A percentile compares a stretch with the other conserved stretches of the same genome.
phyloP scores from a whole-genome alignment of 371 early-diverging fungal genomes.

The Circinella minor region DNA sequence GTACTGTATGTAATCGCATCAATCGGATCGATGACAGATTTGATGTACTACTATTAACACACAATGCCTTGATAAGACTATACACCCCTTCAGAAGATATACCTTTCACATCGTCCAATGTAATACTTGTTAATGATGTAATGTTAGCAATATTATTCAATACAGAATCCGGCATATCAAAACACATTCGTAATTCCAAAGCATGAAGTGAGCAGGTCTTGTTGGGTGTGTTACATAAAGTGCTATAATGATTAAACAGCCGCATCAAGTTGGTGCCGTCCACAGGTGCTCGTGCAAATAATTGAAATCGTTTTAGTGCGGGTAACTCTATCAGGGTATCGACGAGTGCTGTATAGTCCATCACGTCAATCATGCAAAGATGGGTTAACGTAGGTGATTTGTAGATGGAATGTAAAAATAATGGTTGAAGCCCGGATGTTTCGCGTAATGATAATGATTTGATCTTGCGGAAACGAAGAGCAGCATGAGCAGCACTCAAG shows the following conservation, averaged over 20 bases:
- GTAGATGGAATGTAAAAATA: background rate
- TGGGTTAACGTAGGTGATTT: background rate
- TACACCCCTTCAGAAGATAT: background rate
- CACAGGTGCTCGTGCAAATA: background rate
- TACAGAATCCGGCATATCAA: background rate
- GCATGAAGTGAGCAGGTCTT: background rate
- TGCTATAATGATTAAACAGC: background rate
- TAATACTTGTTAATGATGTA: background rate
- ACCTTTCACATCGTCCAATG: background rate
- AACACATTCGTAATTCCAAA: background rate
- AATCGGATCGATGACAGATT: background rate
- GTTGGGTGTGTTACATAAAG: background rate
- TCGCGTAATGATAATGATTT: background rate
- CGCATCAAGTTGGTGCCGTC: background rate
- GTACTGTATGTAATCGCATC: background rate
- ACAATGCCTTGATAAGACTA: background rate
- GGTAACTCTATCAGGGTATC: background rate
- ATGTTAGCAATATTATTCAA: background rate
- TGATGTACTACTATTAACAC: background rate
- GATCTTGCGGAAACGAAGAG: background rate
- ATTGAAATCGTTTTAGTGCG: background rate
- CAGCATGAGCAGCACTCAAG: background rate
- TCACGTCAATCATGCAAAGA: background rate
- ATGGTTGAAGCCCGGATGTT: background rate
- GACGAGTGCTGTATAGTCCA: background rate